A percentile compares a stretch with the other conserved stretches of the same genome.
phyloP scores from a whole-genome alignment of 306 rosid genomes.

The Vicia villosa region DNA sequence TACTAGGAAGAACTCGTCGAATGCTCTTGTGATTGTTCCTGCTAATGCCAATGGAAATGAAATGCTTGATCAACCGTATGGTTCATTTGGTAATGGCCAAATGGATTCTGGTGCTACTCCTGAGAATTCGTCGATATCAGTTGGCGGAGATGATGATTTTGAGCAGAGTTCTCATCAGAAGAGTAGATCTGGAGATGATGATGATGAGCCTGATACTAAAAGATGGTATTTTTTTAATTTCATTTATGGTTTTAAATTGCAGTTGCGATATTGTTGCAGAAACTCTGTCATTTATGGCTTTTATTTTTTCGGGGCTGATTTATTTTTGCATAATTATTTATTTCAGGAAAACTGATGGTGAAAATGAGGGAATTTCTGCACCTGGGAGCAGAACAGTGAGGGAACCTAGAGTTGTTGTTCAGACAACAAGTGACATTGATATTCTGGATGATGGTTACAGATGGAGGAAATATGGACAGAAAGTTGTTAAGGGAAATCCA shows the following conservation, averaged over 20 bases:
- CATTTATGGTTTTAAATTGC: not conserved
- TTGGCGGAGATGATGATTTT: conserved; percentile 87
- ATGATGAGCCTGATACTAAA: conserved; percentile 80
- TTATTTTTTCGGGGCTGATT: conserved; percentile 2
- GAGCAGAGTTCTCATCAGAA: conserved; percentile 81
- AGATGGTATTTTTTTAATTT: conserved; percentile 57
- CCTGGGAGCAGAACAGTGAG: conserved; percentile 87
- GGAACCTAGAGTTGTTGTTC: conserved; percentile 95
- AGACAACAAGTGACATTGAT: conserved; percentile 94
- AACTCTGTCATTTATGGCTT: too few relatives aligned
- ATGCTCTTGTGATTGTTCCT: conserved; percentile 45
- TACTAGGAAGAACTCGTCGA: conserved; percentile 61
- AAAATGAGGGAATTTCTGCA: conserved; percentile 73
- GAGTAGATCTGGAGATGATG: conserved; percentile 68
- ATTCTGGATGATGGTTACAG: conserved; percentile 87
- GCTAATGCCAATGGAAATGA: conserved; percentile 45
- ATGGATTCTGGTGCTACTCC: conserved; percentile 74
- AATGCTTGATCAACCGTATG: conserved; percentile 61
- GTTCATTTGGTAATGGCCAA: conserved; percentile 59
- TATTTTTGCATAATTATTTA: not conserved
- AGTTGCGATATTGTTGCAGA: not conserved
- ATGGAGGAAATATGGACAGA: conserved; percentile 97
- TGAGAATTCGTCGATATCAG: conserved; percentile 74
- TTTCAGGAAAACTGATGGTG: conserved; percentile 73
- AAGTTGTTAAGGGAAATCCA: conserved; percentile 98